Conservation (phyloP, 148 eudicot species). For the Heliamphora exappendiculata region DNA sequence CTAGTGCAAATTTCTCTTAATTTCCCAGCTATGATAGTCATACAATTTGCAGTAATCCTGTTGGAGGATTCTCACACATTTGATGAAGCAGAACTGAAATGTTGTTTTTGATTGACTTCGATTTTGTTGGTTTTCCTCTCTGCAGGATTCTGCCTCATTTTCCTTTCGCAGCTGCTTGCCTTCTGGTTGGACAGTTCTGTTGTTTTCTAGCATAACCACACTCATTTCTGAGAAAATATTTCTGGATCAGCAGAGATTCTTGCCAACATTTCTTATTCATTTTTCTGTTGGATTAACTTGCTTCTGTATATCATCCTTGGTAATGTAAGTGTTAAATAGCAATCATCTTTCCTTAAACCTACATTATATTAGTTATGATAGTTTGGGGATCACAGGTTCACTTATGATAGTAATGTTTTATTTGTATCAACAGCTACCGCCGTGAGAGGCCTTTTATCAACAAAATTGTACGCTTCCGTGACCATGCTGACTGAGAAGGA, state of each 20-base stretch:
- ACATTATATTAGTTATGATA: background rate
- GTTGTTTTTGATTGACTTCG: background rate
- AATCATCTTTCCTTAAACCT: background rate
- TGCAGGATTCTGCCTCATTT: constrained; percentile 72
- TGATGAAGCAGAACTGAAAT: background rate
- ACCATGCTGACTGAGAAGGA: constrained; percentile 60
- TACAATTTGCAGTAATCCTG: background rate
- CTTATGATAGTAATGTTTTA: background rate
- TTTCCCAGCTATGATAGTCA: background rate
- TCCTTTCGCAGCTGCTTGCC: constrained; percentile 79
- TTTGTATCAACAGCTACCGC: constrained; percentile 36
- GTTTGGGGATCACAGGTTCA: background rate
- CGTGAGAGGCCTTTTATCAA: constrained; percentile 62
- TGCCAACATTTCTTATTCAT: constrained; percentile 64
- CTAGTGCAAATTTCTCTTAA: background rate
- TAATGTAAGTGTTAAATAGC: constrained; percentile 53
- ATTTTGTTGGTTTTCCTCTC: constrained; percentile 6
- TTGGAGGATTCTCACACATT: background rate
- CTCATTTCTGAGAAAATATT: constrained; percentile 66
- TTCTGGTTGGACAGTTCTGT: constrained; percentile 62
- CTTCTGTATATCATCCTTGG: constrained; percentile 54
- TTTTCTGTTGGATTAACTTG: constrained; percentile 62
- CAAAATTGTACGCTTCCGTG: constrained; percentile 56
- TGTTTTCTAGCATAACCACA: constrained; percentile 52
- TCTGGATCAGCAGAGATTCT: constrained; percentile 63